phyloP scores from a whole-genome alignment of 169 alveolate genomes.

The Eimeria maxima region DNA sequence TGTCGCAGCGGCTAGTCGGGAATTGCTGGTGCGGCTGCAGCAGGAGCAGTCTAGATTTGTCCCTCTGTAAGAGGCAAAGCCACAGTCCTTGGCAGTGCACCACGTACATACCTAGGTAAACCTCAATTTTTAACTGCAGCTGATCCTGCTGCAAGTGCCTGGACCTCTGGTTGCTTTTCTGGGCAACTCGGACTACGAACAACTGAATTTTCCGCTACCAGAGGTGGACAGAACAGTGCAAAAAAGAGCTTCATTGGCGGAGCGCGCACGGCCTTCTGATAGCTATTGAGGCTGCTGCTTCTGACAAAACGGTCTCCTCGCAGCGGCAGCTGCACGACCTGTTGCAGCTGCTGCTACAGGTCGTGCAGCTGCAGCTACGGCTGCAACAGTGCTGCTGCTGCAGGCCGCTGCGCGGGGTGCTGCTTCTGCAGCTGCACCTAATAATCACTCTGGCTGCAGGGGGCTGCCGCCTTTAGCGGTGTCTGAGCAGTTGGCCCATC shows the following conservation, averaged over 20 bases:
- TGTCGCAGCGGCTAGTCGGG: background rate
- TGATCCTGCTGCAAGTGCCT: background rate
- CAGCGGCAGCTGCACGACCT: too few species aligned
- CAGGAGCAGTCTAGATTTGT: background rate
- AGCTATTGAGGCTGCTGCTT: background rate
- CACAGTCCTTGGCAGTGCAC: background rate
- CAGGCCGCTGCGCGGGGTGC: too few species aligned
- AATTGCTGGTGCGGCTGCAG: conserved; percentile 22
- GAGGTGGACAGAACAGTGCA: background rate
- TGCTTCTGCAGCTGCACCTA: background rate
- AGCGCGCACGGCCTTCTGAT: background rate
- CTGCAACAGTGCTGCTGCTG: too few species aligned
- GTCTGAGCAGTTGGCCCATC: background rate
- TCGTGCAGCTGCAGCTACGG: too few species aligned
- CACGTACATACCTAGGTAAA: background rate
- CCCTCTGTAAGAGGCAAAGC: background rate
- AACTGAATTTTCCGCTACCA: background rate
- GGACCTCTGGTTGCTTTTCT: background rate
- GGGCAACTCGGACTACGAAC: background rate
- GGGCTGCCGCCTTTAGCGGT: conserved; percentile 4
- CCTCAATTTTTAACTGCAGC: background rate
- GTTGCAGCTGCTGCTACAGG: too few species aligned
- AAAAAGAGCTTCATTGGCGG: background rate
- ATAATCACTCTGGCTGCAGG: background rate
- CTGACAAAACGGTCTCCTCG: background rate